Evolutionary conservation across 2,329 filamentous ascomycete species (phyloP).

Genomic region (Trichoderma brevicompactum): DNA sequence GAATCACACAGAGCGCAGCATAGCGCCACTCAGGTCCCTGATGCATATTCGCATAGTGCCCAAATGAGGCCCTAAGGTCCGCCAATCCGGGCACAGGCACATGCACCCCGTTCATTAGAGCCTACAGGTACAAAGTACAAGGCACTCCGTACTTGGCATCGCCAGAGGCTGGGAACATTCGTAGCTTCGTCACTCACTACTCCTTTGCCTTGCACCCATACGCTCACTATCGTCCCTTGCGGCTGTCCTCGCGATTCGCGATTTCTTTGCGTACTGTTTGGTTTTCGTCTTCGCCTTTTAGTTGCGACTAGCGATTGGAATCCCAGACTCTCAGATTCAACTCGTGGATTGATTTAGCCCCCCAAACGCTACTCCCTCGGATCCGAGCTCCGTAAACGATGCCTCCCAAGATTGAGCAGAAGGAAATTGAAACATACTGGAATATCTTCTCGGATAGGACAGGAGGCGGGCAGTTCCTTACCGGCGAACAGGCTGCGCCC

Average conservation of each 20-base stretch:
- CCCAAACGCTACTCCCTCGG: constrained; percentile 7
- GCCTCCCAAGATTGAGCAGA: constrained; percentile 63
- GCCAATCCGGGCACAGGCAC: constrained; percentile 21
- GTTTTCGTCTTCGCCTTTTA: neutral
- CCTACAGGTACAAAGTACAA: constrained; percentile 18
- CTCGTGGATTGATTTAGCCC: neutral
- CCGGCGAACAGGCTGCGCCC: constrained; percentile 64
- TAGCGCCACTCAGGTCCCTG: neutral
- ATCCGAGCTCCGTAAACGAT: constrained; percentile 44
- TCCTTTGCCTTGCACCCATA: constrained; percentile 20
- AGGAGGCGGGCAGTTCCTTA: constrained; percentile 63
- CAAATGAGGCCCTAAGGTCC: constrained; percentile 26
- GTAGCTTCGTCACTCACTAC: constrained; percentile 25
- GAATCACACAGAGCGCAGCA: neutral
- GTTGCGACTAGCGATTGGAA: constrained; percentile 17
- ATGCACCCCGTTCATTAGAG: constrained; percentile 14
- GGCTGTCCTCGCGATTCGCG: constrained; percentile 13
- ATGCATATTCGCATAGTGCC: constrained; percentile 14
- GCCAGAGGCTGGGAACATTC: neutral
- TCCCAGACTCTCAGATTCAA: constrained; percentile 17
- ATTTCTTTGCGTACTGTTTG: constrained; percentile 6
- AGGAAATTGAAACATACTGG: constrained; percentile 69
- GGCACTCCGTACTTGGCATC: constrained; percentile 21
- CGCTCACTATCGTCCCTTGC: constrained; percentile 8
- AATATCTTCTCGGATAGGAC: constrained; percentile 66